Conservation (phyloP, 768 basidiomycete species). For the Podaxis sp. region DNA sequence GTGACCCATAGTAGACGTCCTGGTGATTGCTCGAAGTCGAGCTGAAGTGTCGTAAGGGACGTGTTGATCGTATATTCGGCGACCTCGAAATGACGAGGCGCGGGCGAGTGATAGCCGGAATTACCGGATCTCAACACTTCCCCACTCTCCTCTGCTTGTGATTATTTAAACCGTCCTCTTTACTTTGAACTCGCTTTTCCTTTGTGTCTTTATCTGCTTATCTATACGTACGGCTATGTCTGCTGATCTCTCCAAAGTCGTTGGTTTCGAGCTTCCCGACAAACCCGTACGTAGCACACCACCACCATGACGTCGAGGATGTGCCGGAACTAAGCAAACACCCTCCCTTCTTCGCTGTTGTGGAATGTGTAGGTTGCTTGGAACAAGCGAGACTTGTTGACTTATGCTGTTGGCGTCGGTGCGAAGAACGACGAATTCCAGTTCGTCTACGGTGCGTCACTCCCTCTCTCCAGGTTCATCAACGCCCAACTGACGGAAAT, state of each 20-base stretch:
- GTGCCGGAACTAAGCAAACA: background rate
- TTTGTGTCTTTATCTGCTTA: background rate
- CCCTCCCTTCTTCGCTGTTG: background rate
- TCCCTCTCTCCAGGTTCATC: background rate
- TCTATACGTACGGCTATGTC: constrained; percentile 20
- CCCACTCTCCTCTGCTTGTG: background rate
- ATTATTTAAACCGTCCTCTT: constrained; percentile 1
- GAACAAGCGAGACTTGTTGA: constrained; percentile 82
- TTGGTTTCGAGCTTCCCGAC: constrained; percentile 55
- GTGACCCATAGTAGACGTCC: background rate
- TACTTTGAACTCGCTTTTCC: background rate
- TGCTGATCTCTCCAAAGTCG: constrained; percentile 61
- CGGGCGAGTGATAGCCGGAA: constrained; percentile 14
- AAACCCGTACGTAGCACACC: constrained; percentile 46
- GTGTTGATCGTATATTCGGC: background rate
- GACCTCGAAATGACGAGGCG: background rate
- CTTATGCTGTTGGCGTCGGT: constrained; percentile 80
- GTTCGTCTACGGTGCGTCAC: constrained; percentile 69
- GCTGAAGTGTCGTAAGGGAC: background rate
- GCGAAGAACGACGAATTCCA: constrained; percentile 72
- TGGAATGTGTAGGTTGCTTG: constrained; percentile 61
- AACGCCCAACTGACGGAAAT: background rate
- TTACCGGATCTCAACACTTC: constrained; percentile 13
- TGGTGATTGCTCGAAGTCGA: background rate
- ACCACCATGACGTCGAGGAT: background rate